Percentiles rank a stretch among this genome's conserved stretches.
Conservation (phyloP, 176 grass and related monocot species). For the Oryza australiensis region DNA sequence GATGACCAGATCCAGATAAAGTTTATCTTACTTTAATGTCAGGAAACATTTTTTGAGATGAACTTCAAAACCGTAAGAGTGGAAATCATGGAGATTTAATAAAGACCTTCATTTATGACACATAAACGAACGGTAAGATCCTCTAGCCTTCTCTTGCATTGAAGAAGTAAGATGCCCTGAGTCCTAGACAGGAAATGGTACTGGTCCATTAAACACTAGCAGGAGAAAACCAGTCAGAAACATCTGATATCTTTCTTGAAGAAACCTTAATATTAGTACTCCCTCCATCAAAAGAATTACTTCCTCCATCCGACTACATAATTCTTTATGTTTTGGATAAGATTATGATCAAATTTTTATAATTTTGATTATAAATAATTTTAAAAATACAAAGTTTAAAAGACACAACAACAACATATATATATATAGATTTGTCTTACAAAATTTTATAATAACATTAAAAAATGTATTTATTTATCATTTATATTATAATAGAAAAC, state of each 20-base stretch:
- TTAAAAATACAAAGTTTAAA: no score
- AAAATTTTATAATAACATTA: no score
- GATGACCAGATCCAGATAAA: neutral
- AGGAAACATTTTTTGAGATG: neutral
- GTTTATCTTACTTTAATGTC: neutral
- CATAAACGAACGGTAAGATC: neutral
- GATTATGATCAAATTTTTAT: no score
- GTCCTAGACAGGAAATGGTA: neutral
- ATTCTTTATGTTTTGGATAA: no score
- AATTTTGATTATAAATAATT: no score
- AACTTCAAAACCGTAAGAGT: neutral
- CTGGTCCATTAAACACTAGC: neutral
- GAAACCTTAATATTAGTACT: neutral
- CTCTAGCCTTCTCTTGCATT: slow-evolving; percentile 9
- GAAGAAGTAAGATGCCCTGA: slow-evolving; percentile 10
- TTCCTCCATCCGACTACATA: no score
- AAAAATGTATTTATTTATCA: no score
- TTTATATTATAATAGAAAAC: no score
- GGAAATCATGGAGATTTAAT: neutral
- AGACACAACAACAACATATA: no score
- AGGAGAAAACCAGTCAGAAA: neutral
- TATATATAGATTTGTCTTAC: no score
- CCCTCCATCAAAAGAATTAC: no score
- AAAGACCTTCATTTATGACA: neutral
- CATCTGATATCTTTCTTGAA: neutral